Evolutionary conservation across 2,329 filamentous ascomycete species (phyloP).

Genomic region (Neonectria faginata): DNA sequence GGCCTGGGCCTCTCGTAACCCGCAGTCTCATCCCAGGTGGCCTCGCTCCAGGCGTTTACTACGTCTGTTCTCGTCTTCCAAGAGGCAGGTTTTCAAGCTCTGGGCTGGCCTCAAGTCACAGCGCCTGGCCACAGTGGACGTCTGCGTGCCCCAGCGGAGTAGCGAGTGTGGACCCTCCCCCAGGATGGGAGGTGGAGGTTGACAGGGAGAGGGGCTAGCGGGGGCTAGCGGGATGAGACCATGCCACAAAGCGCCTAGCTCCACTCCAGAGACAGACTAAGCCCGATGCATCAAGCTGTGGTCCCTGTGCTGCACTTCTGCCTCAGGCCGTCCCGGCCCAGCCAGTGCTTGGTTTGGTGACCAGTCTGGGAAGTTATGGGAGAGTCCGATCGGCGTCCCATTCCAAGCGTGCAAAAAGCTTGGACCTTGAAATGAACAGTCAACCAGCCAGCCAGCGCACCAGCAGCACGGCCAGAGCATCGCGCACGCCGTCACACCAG

Average conservation of each 20-base stretch:
- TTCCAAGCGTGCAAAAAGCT: slow-evolving; percentile 26
- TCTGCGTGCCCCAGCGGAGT: slow-evolving; percentile 20
- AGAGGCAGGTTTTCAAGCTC: slow-evolving; percentile 23
- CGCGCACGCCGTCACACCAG: slow-evolving; percentile 18
- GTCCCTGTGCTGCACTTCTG: slow-evolving; percentile 27
- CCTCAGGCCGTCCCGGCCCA: slow-evolving; percentile 34
- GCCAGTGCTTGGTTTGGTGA: slow-evolving; percentile 3
- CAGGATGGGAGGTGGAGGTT: slow-evolving; percentile 15
- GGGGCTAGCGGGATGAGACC: slow-evolving; percentile 4
- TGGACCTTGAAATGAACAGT: slow-evolving; percentile 1
- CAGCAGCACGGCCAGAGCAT: not conserved
- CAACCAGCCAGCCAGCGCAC: not conserved
- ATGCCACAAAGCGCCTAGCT: slow-evolving; percentile 26
- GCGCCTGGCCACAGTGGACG: slow-evolving; percentile 7
- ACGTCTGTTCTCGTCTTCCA: slow-evolving; percentile 7
- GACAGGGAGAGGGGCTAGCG: slow-evolving; percentile 7
- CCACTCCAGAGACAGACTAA: slow-evolving; percentile 18
- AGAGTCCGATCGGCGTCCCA: slow-evolving; percentile 10
- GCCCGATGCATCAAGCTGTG: slow-evolving; percentile 30
- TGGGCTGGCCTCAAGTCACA: slow-evolving; percentile 20
- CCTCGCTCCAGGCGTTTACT: slow-evolving; percentile 7
- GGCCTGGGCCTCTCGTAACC: slow-evolving; percentile 5
- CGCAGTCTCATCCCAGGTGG: slow-evolving; percentile 12
- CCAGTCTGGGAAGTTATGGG: slow-evolving; percentile 2
- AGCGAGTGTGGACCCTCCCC: slow-evolving; percentile 12